phyloP scores from a whole-genome alignment of 1,139 yeast species.

The Sugiyamaella neomexicana region DNA sequence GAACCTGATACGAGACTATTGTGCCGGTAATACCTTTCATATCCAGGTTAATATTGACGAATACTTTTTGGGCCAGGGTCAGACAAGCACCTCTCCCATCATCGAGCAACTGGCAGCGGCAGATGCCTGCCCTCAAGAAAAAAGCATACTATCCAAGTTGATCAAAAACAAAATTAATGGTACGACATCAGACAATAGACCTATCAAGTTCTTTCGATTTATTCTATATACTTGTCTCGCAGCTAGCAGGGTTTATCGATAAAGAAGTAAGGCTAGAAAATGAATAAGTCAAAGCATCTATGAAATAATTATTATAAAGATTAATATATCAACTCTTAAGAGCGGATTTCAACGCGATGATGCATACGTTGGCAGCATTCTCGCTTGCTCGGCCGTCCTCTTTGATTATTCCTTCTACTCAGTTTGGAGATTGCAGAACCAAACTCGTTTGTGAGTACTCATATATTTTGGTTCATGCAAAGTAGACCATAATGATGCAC shows the following conservation, averaged over 20 bases:
- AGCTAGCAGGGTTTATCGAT: too few species aligned
- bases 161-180: neutral
- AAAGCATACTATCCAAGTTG: slow-evolving; percentile 11
- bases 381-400: too few species aligned
- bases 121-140: slow-evolving; percentile 28
- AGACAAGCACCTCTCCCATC: slow-evolving; percentile 26
- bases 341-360: neutral
- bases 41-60: slow-evolving; percentile 23
- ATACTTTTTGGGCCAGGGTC: slow-evolving; percentile 27
- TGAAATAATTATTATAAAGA: neutral
- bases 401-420: too few species aligned
- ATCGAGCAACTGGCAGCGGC: slow-evolving; percentile 30
- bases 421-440: too few species aligned
- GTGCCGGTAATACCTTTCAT: slow-evolving; percentile 13
- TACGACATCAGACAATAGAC: neutral
- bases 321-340: neutral
- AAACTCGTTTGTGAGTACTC: too few species aligned
- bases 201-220: neutral
- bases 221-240: neutral
- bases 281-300: neutral
- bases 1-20: slow-evolving; percentile 54
- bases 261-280: too few species aligned
- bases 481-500: too few species aligned
- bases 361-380: too few species aligned
- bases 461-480: too few species aligned